A percentile compares a stretch with the other conserved stretches of the same genome.
phyloP scores from a whole-genome alignment of 2,329 filamentous ascomycete species.

The Zymoseptoria ardabiliae region DNA sequence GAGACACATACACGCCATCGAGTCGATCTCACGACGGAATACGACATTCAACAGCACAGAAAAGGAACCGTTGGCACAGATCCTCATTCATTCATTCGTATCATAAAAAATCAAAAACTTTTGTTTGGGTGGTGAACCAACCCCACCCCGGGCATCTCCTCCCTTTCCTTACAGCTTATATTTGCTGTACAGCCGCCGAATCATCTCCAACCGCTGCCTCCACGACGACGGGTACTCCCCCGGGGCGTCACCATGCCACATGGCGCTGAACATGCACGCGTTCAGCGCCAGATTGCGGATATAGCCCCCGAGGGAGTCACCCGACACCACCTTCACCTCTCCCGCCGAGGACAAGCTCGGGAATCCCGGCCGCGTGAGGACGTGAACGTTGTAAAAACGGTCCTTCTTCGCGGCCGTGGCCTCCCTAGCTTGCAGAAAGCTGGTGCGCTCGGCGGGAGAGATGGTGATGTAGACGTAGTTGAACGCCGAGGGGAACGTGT shows the following conservation, averaged over 20 bases:
- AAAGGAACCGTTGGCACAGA: neutral
- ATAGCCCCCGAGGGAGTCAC: constrained; percentile 74
- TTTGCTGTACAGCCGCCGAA: constrained; percentile 70
- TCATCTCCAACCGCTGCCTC: constrained; percentile 78
- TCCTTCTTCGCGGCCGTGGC: constrained; percentile 31
- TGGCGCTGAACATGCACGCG: constrained; percentile 83
- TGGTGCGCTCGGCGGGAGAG: constrained; percentile 72
- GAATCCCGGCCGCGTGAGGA: constrained; percentile 81
- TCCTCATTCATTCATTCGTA: neutral
- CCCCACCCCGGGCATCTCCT: neutral
- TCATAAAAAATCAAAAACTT: neutral
- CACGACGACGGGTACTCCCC: constrained; percentile 69
- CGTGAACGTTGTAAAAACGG: constrained; percentile 78
- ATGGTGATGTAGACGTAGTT: constrained; percentile 97
- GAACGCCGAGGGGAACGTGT: constrained; percentile 90
- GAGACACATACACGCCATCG: neutral
- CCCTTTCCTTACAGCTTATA: constrained; percentile 9
- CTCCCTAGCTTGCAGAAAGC: constrained; percentile 60
- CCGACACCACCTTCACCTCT: constrained; percentile 79
- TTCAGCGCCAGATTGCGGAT: constrained; percentile 86
- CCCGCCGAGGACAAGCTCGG: constrained; percentile 86
- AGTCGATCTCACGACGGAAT: neutral
- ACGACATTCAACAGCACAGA: neutral
- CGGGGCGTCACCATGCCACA: constrained; percentile 69
- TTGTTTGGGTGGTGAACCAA: neutral